Evolutionary conservation across 2,329 filamentous ascomycete genomes (phyloP).

Genomic region (Seiridium unicorne): DNA sequence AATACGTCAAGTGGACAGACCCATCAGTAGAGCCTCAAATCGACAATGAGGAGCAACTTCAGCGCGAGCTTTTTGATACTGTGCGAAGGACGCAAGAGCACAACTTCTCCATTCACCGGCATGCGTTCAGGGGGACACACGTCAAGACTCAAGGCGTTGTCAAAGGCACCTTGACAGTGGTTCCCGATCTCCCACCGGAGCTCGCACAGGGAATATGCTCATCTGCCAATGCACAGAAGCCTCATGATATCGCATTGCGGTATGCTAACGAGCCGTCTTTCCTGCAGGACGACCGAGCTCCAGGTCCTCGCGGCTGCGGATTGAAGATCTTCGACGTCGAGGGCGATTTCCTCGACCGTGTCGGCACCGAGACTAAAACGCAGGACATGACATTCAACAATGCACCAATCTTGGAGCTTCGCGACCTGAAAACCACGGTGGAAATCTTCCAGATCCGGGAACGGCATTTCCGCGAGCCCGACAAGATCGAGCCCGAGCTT

Average conservation of each 20-base stretch:
- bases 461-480: neutral
- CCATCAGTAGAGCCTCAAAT: neutral
- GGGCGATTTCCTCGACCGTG: neutral
- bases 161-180: neutral
- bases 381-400: neutral
- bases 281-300: neutral
- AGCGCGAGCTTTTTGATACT: neutral
- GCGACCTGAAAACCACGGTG: neutral
- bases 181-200: neutral
- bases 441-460: neutral
- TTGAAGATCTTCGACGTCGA: neutral
- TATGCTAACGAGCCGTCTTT: constrained; percentile 1
- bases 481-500: neutral
- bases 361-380: neutral
- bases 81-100: neutral
- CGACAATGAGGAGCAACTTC: neutral
- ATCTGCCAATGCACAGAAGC: neutral
- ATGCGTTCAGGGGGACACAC: neutral
- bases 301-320: neutral
- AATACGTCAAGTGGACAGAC: neutral
- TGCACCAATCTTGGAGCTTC: neutral
- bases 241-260: neutral
- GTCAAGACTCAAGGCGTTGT: neutral
- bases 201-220: neutral
- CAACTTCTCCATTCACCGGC: neutral